Evolutionary conservation across 495 filamentous ascomycete species (phyloP).

Genomic region (Penicillium ochrochloron): DNA sequence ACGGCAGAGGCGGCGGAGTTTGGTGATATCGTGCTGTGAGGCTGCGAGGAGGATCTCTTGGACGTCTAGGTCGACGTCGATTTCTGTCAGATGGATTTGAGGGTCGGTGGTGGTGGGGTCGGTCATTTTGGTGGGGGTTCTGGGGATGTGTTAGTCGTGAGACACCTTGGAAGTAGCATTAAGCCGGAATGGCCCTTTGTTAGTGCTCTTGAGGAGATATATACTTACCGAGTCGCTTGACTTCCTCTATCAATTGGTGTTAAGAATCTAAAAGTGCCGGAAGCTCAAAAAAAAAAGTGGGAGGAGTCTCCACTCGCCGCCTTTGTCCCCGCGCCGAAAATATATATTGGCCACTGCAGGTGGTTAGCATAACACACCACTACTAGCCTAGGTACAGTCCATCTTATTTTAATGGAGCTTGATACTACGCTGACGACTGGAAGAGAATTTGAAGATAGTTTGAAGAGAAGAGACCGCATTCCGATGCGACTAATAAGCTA

Average conservation of each 20-base stretch:
- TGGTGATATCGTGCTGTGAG: slow-evolving; percentile 76
- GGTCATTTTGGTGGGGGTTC: slow-evolving; percentile 28
- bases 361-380: neutral
- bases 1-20: slow-evolving; percentile 75
- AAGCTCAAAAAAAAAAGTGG: slow-evolving; percentile 25
- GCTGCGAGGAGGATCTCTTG: slow-evolving; percentile 76
- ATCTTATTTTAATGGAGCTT: neutral
- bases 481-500: slow-evolving; percentile 45
- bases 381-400: neutral
- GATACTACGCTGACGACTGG: neutral
- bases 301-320: slow-evolving; percentile 37
- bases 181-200: too few relatives aligned
- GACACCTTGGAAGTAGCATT: neutral
- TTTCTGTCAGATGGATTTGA: slow-evolving; percentile 30
- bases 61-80: slow-evolving; percentile 49
- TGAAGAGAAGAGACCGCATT: slow-evolving; percentile 51
- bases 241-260: neutral
- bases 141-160: neutral
- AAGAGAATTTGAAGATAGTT: neutral
- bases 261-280: slow-evolving; percentile 13
- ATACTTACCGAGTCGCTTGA: slow-evolving; percentile 2
- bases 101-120: slow-evolving; percentile 35
- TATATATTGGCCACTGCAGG: slow-evolving; percentile 19
- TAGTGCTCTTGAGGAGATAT: neutral
- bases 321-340: slow-evolving; percentile 37